Evolutionary conservation across 352 stramenopile genomes (phyloP), one percentile per base, ranked within the genome.

Genomic region (Globisporangium ultimum): DNA sequence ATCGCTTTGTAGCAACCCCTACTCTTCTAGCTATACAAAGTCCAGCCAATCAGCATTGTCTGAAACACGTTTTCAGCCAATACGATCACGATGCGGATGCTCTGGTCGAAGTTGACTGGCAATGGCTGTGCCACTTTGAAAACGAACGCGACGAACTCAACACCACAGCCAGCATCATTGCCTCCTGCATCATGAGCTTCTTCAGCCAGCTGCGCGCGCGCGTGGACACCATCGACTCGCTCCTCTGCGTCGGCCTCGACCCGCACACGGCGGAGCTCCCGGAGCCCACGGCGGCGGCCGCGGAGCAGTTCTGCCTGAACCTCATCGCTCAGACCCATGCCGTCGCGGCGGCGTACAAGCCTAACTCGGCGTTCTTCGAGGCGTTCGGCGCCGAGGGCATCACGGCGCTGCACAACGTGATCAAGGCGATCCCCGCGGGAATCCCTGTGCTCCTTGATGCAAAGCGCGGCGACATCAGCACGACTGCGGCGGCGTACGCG

Each of bases 331-430:
- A 94, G 51, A 99, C 97, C 15, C 77, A 96, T 45, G 78, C 94
- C 20, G 84, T 97, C 45, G 95, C 96, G 2, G 93, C 95, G 11
- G 91, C 87, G 40, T 99, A 98, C 88, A 99, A 99, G 76, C 98
- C 98, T 28, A 99, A 99, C 78, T 95, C 96, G 55, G 98, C 98
- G 7, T 99, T 99, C 76, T 99, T 99, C 69, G 97, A 99, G 58
- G 83, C 80, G 14, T 94, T 95, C 54, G 88, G 87, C 36, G 74
- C 80, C 11, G 88, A 94, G 40, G 97, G 97, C 49, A 76, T 96
- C 56, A 70, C 73, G 8, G 96, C 95, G 7, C 74, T 99, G 34
- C 76, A 91, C 60, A 72, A 91, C 47, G 95, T 99, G 10, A 89
- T 98, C 52, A 74, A 76, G 46, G 72, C 81, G 9, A 81, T 98